These are phyloP conservation scores for Boletellus sp. DNA, from an alignment of 768 basidiomycete genomes.

Conservation along the genomic window DNA sequence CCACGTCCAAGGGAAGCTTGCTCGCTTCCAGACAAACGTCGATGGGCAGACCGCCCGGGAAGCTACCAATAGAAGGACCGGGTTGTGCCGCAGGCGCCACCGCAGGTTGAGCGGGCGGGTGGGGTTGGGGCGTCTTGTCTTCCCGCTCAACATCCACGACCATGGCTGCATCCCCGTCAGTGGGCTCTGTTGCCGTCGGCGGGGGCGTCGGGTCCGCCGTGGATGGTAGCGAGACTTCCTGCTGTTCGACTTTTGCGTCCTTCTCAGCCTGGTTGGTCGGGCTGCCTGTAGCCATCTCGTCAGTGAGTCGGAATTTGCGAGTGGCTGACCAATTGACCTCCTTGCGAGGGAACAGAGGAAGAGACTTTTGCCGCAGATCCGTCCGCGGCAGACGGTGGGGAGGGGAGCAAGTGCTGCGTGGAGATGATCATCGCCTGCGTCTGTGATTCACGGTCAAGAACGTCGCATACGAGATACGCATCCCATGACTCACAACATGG, in stretches of 20 bases:
- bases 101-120: constrained; percentile 25
- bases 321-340: constrained; percentile 17
- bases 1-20: constrained; percentile 88
- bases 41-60: constrained; percentile 49
- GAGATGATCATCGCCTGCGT: constrained; percentile 90
- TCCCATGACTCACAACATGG: constrained; percentile 41
- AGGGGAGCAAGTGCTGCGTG: constrained; percentile 69
- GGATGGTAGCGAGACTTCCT: constrained; percentile 31
- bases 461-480: background rate
- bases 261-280: constrained; percentile 22
- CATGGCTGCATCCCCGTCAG: constrained; percentile 33
- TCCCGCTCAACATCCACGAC: constrained; percentile 50
- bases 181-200: constrained; percentile 18
- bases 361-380: constrained; percentile 22
- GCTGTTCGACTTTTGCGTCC: constrained; percentile 31
- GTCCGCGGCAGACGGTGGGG: constrained; percentile 33
- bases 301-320: background rate
- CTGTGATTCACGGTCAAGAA: constrained; percentile 37
- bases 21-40: constrained; percentile 83
- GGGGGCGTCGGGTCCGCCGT: constrained; percentile 33
- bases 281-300: constrained; percentile 16
- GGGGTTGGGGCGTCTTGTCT: constrained; percentile 28
- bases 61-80: constrained; percentile 29
- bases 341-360: constrained; percentile 22
- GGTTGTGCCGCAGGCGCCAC: constrained; percentile 8